These are phyloP conservation scores for Pogostemon cablin DNA, from an alignment of 257 asterid species.

Conservation along the genomic window DNA sequence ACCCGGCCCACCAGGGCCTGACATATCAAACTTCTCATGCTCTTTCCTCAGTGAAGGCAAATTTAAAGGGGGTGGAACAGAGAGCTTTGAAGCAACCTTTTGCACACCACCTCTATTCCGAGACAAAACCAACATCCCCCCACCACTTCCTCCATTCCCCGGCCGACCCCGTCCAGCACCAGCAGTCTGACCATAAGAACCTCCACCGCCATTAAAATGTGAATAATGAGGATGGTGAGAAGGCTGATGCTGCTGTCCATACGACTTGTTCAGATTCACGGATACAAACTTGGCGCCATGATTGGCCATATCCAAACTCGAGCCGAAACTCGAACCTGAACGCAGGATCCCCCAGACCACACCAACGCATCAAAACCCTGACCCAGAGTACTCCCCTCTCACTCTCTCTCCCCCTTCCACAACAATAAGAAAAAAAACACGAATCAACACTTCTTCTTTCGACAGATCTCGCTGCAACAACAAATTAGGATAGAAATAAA, in stretches of 20 bases:
- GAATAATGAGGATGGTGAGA: conserved; percentile 55
- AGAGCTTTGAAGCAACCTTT: conserved; percentile 73
- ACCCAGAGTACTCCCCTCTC: conserved; percentile 39
- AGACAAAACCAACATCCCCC: conserved; percentile 91
- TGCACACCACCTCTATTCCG: conserved; percentile 58
- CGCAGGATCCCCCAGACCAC: conserved; percentile 49
- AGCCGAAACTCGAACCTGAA: conserved; percentile 43
- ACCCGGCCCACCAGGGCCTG: conserved; percentile 61
- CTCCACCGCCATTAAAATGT: conserved; percentile 51
- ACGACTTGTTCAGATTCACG: conserved; percentile 82
- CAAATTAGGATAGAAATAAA: conserved; percentile 4
- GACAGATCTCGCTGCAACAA: conserved; percentile 50
- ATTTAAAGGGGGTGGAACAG: conserved; percentile 97
- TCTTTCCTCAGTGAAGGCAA: conserved; percentile 96
- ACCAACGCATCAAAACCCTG: conserved; percentile 76
- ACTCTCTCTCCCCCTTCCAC: conserved; percentile 37
- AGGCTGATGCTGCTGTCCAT: conserved; percentile 71
- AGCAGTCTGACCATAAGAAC: conserved; percentile 62
- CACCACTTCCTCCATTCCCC: conserved; percentile 70
- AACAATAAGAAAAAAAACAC: conserved; percentile 29
- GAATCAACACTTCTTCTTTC: conserved; percentile 32
- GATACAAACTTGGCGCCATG: conserved; percentile 84
- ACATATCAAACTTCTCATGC: conserved; percentile 72
- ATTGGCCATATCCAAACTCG: conserved; percentile 77
- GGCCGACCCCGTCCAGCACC: conserved; percentile 54